Percentiles rank a stretch among this genome's conserved stretches.
These are phyloP conservation scores for Petasospora fabianii DNA, from an alignment of 1,139 yeast species.

Conservation along the genomic window DNA sequence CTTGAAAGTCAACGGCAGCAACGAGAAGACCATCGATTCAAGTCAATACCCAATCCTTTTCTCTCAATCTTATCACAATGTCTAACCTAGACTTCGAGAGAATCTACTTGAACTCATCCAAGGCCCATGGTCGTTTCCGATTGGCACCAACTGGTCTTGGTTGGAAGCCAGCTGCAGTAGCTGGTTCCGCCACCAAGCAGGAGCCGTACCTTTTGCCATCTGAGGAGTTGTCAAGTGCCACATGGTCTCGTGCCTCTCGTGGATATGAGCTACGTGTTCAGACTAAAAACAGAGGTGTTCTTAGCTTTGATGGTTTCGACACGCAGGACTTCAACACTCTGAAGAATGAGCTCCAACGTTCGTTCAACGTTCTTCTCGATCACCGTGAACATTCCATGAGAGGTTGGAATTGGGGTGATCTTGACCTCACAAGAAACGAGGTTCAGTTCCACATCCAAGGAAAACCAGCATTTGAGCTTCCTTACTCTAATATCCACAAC, in stretches of 20 bases:
- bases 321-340: conserved; percentile 72
- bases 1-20: too few relatives aligned
- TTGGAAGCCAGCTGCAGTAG: conserved; percentile 76
- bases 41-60: not conserved
- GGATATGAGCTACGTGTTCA: conserved; percentile 88
- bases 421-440: conserved; percentile 90
- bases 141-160: conserved; percentile 94
- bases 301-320: conserved; percentile 89
- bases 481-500: conserved; percentile 75
- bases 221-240: conserved; percentile 73
- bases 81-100: conserved; percentile 60
- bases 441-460: conserved; percentile 81
- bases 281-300: conserved; percentile 84
- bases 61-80: conserved; percentile 10
- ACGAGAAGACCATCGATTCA: not conserved
- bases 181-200: conserved; percentile 48
- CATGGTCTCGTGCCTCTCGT: conserved; percentile 92
- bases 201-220: conserved; percentile 84
- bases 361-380: conserved; percentile 71
- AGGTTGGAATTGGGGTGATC: conserved; percentile 99
- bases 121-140: conserved; percentile 83
- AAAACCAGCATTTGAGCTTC: conserved; percentile 88
- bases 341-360: conserved; percentile 79
- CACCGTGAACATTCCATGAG: conserved; percentile 86
- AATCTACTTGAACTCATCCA: conserved; percentile 84